Evolutionary conservation across 192 early-diverging fungal genomes (phyloP).

Genomic region (Jimgerdemannia flammicorona): DNA sequence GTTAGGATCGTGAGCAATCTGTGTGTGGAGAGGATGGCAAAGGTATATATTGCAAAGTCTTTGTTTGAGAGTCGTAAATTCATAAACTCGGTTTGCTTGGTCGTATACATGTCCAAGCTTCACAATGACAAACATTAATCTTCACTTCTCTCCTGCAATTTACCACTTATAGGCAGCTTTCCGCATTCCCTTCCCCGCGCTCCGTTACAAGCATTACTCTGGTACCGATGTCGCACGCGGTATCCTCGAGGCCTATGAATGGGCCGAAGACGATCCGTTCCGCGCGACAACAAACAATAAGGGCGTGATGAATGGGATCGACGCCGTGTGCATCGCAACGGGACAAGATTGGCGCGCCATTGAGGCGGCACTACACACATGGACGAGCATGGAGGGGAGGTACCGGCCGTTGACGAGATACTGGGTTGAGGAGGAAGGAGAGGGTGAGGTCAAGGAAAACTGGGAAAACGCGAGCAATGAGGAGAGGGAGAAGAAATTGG

Average conservation of each 20-base stretch:
- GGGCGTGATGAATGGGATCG: constrained; percentile 81
- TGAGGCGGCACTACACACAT: constrained; percentile 69
- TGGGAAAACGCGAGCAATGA: constrained; percentile 11
- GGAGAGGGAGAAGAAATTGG: constrained; percentile 26
- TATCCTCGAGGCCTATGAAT: constrained; percentile 66
- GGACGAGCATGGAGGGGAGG: constrained; percentile 43
- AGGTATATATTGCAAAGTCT: constrained; percentile 28
- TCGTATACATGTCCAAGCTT: neutral
- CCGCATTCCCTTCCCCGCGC: constrained; percentile 52
- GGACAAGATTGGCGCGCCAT: constrained; percentile 80
- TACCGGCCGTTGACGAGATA: constrained; percentile 71
- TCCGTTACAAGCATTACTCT: constrained; percentile 61
- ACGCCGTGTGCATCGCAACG: constrained; percentile 70
- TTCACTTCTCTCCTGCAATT: constrained; percentile 10
- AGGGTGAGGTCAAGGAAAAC: neutral
- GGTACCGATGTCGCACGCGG: constrained; percentile 60
- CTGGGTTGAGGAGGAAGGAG: constrained; percentile 58
- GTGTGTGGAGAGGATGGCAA: constrained; percentile 57
- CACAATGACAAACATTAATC: neutral
- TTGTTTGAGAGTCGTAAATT: constrained; percentile 7
- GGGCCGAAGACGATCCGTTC: constrained; percentile 66
- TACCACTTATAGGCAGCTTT: constrained; percentile 39
- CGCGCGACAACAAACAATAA: constrained; percentile 77
- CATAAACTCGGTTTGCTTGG: too few species aligned
- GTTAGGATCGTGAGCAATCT: constrained; percentile 70